Evolutionary conservation across 129 eudicot species (phyloP), one percentile per base, ranked within the genome.

Genomic region (Helianthus tuberosus): DNA sequence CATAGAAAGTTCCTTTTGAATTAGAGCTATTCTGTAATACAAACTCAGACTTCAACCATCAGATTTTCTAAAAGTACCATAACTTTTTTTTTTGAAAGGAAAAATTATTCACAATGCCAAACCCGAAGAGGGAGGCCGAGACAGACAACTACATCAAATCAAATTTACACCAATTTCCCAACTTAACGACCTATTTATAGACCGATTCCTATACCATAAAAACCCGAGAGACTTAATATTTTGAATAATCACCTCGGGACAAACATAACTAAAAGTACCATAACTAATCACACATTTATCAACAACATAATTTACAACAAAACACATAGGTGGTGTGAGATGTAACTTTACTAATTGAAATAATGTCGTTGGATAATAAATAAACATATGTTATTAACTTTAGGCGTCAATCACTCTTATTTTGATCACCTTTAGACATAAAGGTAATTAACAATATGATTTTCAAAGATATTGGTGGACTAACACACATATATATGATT

Each of bases 331-430:
- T 20, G 62, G 14, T 55, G 35, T 17, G 29, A 55, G 13, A 20
- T 55, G 62, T 20, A 55, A 54, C 35, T 54, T 54, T 43, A 9
- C 47, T 3, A 16, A 32, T 69, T 51, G 15, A 46, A 36, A 51
- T 52, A 70, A 70, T 52, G 75, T 70, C 53, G 75, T 52, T 16
- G 36, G 17, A 52, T 53, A 32, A 51, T 29, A 35, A 17, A 14
- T 32, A 27, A 50, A 49, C 62, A 50, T 1, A 29, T 35, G 62
- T 50, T 15, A 51, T 44, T 66, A 66, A 44, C 23, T 23, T 27
- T 60, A 23, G 53, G 36, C 25, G 16, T 66, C 71, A 66, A 66
- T 66, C 71, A 66, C 74, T 69, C 51, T 68, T 50, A 64, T 15
- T 12, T 38, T 65, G 35, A 65, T 65, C 36, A 43, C 25, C 43